Evolutionary conservation across 2,329 filamentous ascomycete genomes (phyloP).

Genomic region (Myrmaecium sp.): DNA sequence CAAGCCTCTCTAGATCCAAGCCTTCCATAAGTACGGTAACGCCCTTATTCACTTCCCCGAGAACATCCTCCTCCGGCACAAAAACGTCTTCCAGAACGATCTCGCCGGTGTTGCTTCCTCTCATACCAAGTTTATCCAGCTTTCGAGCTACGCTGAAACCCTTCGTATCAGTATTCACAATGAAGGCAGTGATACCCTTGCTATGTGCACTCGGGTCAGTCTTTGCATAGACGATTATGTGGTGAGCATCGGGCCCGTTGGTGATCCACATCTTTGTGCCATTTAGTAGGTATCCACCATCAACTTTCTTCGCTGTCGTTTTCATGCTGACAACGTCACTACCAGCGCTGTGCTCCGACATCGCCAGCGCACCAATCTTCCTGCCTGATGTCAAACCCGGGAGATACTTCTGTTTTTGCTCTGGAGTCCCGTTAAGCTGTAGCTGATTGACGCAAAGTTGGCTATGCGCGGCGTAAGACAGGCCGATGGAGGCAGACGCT

Average conservation of each 20-base stretch:
- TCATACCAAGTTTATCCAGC: conserved; percentile 96
- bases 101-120: conserved; percentile 90
- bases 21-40: conserved; percentile 92
- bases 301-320: conserved; percentile 60
- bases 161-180: conserved; percentile 54
- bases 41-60: conserved; percentile 66
- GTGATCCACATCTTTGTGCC: conserved; percentile 99
- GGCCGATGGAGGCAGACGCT: conserved; percentile 65
- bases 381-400: conserved; percentile 67
- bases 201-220: conserved; percentile 63
- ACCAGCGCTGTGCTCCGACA: conserved; percentile 84
- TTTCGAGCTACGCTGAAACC: conserved; percentile 83
- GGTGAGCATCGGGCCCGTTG: conserved; percentile 87
- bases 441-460: conserved; percentile 96
- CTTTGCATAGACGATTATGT: conserved; percentile 93
- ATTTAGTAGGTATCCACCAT: conserved; percentile 73
- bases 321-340: conserved; percentile 95
- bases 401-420: conserved; percentile 67
- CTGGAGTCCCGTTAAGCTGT: conserved; percentile 65
- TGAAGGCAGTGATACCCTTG: conserved; percentile 89
- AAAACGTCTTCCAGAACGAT: conserved; percentile 83
- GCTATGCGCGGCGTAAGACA: conserved; percentile 90
- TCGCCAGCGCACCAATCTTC: conserved; percentile 74
- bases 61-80: conserved; percentile 63
- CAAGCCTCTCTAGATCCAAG: conserved; percentile 80